phyloP scores from a whole-genome alignment of 495 filamentous ascomycete genomes.

The Penicillium paradoxum region DNA sequence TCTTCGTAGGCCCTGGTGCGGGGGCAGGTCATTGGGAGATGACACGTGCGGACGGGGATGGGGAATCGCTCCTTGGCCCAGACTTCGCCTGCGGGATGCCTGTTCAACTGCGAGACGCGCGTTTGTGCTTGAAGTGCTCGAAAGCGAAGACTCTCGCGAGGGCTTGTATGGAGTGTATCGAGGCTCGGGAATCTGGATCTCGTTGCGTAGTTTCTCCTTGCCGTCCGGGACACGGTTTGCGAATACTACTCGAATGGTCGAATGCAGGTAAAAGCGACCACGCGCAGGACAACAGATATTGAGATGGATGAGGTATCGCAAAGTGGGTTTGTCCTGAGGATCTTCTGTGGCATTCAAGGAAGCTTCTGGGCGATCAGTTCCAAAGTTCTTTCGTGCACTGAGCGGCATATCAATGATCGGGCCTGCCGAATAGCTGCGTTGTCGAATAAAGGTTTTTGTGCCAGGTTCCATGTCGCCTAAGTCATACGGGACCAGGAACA shows the following conservation, averaged over 20 bases:
- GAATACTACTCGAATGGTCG: conserved; percentile 90
- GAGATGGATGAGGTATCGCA: conserved; percentile 90
- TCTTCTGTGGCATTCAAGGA: conserved; percentile 38
- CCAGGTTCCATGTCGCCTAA: conserved; percentile 91
- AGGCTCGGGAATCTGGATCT: conserved; percentile 85
- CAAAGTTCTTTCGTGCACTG: conserved; percentile 46
- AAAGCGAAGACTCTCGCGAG: conserved; percentile 36
- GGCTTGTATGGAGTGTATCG: conserved; percentile 83
- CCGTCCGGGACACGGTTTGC: conserved; percentile 96
- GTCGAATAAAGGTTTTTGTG: conserved; percentile 93
- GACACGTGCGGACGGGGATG: conserved; percentile 7
- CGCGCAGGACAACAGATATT: conserved; percentile 86
- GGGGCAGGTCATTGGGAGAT: conserved; percentile 6
- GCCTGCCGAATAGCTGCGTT: conserved; percentile 88
- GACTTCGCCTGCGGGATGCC: conserved; percentile 52
- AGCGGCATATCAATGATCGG: conserved; percentile 70
- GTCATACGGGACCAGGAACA: conserved; percentile 94
- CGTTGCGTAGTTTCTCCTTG: conserved; percentile 88
- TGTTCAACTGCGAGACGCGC: conserved; percentile 47
- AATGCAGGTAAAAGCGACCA: conserved; percentile 86
- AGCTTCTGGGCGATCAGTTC: conserved; percentile 40
- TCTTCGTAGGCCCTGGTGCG: conserved; percentile 27
- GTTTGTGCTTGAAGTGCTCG: conserved; percentile 6
- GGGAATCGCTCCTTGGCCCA: conserved; percentile 43
- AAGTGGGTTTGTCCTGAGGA: conserved; percentile 64